These are phyloP conservation scores for Dysphania ambrosioides DNA, from an alignment of 148 eudicot species.

Conservation along the genomic window DNA sequence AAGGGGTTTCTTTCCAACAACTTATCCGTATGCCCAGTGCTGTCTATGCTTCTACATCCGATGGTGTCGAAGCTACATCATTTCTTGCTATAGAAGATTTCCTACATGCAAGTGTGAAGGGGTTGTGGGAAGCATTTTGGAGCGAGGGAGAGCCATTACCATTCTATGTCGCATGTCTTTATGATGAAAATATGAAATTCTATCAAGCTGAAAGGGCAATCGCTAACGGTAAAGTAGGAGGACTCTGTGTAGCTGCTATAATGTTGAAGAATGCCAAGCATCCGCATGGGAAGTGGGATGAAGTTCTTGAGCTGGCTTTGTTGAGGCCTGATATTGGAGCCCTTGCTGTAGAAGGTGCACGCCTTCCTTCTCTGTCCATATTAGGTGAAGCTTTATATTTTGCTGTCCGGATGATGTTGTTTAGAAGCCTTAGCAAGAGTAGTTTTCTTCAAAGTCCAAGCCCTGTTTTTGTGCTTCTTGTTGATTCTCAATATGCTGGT, in stretches of 20 bases:
- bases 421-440: slow-evolving; percentile 75
- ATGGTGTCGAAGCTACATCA: slow-evolving; percentile 58
- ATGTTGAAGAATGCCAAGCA: slow-evolving; percentile 78
- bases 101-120: slow-evolving; percentile 71
- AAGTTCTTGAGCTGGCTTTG: slow-evolving; percentile 73
- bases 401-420: slow-evolving; percentile 67
- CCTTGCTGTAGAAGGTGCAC: slow-evolving; percentile 45
- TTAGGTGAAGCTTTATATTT: slow-evolving; percentile 77
- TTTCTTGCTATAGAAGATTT: slow-evolving; percentile 90
- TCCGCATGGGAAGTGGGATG: slow-evolving; percentile 94
- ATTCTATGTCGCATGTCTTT: slow-evolving; percentile 59
- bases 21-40: slow-evolving; percentile 91
- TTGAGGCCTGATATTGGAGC: slow-evolving; percentile 62
- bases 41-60: slow-evolving; percentile 78
- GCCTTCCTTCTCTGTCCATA: slow-evolving; percentile 45
- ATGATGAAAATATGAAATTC: slow-evolving; percentile 60
- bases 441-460: slow-evolving; percentile 46
- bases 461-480: slow-evolving; percentile 72
- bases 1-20: slow-evolving; percentile 84
- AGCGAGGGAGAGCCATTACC: slow-evolving; percentile 63
- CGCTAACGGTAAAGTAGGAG: slow-evolving; percentile 68
- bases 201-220: slow-evolving; percentile 87
- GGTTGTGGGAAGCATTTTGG: slow-evolving; percentile 97
- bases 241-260: slow-evolving; percentile 70
- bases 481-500: slow-evolving; percentile 78